These are phyloP conservation scores for Wickerhamia fluorescens DNA, from an alignment of 805 yeast genomes.

Conservation along the genomic window DNA sequence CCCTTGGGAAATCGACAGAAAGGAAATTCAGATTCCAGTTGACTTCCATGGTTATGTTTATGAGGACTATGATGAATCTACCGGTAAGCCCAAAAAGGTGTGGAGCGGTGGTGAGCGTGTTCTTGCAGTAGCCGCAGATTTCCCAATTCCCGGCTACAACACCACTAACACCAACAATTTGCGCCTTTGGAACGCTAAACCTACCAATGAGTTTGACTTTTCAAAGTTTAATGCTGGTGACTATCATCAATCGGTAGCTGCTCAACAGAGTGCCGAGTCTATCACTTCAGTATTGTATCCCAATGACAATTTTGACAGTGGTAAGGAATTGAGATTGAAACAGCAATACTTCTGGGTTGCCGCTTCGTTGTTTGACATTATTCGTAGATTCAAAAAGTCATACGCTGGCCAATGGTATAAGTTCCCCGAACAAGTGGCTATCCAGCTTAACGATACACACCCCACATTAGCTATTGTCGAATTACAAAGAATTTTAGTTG, in stretches of 20 bases:
- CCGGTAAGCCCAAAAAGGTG: slow-evolving; percentile 50
- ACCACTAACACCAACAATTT: slow-evolving; percentile 80
- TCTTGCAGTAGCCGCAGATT: slow-evolving; percentile 83
- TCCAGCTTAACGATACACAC: slow-evolving; percentile 91
- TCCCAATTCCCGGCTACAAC: slow-evolving; percentile 87
- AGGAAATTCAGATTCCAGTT: slow-evolving; percentile 82
- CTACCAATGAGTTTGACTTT: slow-evolving; percentile 88
- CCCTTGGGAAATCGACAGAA: slow-evolving; percentile 90
- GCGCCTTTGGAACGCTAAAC: slow-evolving; percentile 85
- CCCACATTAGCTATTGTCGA: slow-evolving; percentile 91
- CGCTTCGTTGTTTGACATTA: slow-evolving; percentile 85
- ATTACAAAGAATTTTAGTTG: slow-evolving; percentile 78
- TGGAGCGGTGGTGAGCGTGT: slow-evolving; percentile 92
- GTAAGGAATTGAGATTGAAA: slow-evolving; percentile 86
- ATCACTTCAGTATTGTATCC: slow-evolving; percentile 92
- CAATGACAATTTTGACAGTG: slow-evolving; percentile 85
- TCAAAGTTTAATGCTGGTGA: slow-evolving; percentile 88
- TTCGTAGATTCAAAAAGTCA: slow-evolving; percentile 80
- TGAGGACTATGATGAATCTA: slow-evolving; percentile 44
- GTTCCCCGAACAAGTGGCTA: slow-evolving; percentile 80
- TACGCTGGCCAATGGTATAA: slow-evolving; percentile 67
- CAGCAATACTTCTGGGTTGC: slow-evolving; percentile 98
- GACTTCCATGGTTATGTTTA: slow-evolving; percentile 82
- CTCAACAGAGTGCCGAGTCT: slow-evolving; percentile 85
- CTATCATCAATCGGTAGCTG: slow-evolving; percentile 73